Conservation (phyloP, 2,329 filamentous ascomycete species). For the Colletotrichum incanum region DNA sequence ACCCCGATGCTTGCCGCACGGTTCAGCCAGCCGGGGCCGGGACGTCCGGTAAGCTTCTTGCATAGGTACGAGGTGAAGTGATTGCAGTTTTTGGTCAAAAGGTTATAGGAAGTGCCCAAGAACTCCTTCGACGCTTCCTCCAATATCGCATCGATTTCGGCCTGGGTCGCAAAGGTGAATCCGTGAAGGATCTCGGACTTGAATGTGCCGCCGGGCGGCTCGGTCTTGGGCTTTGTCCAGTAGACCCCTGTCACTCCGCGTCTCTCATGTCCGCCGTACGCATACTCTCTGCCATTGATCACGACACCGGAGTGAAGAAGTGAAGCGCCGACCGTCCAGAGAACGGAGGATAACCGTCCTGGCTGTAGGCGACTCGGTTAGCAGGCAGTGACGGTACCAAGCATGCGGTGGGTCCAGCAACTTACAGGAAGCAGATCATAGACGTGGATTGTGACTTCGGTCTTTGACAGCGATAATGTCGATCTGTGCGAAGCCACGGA, state of each 20-base stretch:
- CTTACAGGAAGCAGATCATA: slow-evolving; percentile 83
- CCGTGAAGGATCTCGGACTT: slow-evolving; percentile 83
- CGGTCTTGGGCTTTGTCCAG: slow-evolving; percentile 81
- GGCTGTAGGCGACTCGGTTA: slow-evolving; percentile 63
- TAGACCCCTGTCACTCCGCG: slow-evolving; percentile 83
- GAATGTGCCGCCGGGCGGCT: slow-evolving; percentile 85
- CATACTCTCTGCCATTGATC: slow-evolving; percentile 85
- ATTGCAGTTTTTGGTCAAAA: slow-evolving; percentile 89
- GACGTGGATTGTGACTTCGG: slow-evolving; percentile 82
- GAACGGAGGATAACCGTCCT: slow-evolving; percentile 79
- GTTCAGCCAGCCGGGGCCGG: slow-evolving; percentile 84
- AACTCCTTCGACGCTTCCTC: slow-evolving; percentile 80
- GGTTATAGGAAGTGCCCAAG: slow-evolving; percentile 82
- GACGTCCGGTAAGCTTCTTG: slow-evolving; percentile 78
- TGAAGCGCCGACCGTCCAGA: slow-evolving; percentile 84
- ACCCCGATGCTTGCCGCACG: slow-evolving; percentile 88
- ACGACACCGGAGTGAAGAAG: slow-evolving; percentile 88
- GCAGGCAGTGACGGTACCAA: slow-evolving; percentile 16
- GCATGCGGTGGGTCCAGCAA: slow-evolving; percentile 36
- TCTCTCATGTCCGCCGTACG: slow-evolving; percentile 86
- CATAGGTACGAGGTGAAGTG: slow-evolving; percentile 88
- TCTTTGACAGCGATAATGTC: slow-evolving; percentile 79
- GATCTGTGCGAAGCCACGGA: slow-evolving; percentile 67
- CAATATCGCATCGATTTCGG: slow-evolving; percentile 81
- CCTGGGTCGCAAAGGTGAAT: slow-evolving; percentile 78